These are phyloP conservation scores for Magnaporthales sp. DNA, from an alignment of 2,329 filamentous ascomycete species.

Conservation along the genomic window DNA sequence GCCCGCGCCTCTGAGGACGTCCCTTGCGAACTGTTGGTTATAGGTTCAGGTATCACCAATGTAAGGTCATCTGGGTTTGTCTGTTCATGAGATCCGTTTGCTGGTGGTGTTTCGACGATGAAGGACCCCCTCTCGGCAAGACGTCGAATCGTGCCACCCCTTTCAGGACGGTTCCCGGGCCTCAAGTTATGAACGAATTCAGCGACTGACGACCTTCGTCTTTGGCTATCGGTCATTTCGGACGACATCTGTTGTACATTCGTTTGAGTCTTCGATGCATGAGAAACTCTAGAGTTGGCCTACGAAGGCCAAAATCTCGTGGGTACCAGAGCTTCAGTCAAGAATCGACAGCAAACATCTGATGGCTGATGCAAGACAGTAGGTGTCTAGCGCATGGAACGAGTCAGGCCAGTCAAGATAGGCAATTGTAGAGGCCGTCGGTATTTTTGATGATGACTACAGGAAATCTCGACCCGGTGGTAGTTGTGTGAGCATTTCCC, in stretches of 20 bases:
- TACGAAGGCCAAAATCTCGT: neutral
- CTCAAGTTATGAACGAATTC: conserved; percentile 33
- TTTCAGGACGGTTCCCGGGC: conserved; percentile 39
- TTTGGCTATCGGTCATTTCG: neutral
- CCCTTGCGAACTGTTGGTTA: neutral
- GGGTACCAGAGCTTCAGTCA: neutral
- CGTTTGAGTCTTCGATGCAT: neutral
- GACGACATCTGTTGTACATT: neutral
- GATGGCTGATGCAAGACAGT: neutral
- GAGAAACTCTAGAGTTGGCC: neutral
- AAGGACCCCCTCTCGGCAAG: neutral
- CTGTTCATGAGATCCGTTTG: neutral
- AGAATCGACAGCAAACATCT: neutral
- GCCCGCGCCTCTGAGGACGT: neutral
- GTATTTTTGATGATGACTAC: neutral
- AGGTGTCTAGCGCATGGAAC: neutral
- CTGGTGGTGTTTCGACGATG: neutral
- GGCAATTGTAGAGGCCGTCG: neutral
- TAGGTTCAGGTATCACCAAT: neutral
- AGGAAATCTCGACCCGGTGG: neutral
- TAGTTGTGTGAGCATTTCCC: neutral
- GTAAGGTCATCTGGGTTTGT: conserved; percentile 1
- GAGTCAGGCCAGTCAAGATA: neutral
- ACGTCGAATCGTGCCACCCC: conserved; percentile 35
- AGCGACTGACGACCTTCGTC: conserved; percentile 7